These are phyloP conservation scores for Leccinum incarnatum DNA, from an alignment of 768 basidiomycete genomes.

Conservation along the genomic window DNA sequence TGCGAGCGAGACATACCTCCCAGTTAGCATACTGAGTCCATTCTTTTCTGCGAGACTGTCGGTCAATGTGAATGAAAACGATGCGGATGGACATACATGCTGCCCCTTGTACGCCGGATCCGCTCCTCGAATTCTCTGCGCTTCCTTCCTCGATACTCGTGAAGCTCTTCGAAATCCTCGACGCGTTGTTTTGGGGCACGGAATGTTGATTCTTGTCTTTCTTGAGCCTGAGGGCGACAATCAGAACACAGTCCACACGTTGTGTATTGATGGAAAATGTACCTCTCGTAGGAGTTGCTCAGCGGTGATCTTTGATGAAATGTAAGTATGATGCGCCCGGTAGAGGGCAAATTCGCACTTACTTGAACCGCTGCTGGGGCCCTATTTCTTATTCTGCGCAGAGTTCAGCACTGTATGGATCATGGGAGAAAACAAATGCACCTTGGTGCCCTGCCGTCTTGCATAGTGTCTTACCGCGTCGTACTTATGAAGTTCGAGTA, in stretches of 20 bases:
- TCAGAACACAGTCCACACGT: background rate
- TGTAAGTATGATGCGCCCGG: constrained; percentile 11
- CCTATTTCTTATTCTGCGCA: constrained; percentile 86
- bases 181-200: constrained; percentile 93
- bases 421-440: constrained; percentile 27
- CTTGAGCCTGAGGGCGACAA: constrained; percentile 70
- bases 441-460: constrained; percentile 81
- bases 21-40: constrained; percentile 86
- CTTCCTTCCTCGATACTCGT: constrained; percentile 90
- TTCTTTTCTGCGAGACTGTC: constrained; percentile 57
- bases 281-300: constrained; percentile 97
- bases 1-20: constrained; percentile 51
- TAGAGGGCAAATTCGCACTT: constrained; percentile 20
- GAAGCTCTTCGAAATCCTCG: constrained; percentile 89
- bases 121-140: constrained; percentile 94
- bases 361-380: constrained; percentile 94
- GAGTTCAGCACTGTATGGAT: constrained; percentile 1
- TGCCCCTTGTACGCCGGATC: constrained; percentile 73
- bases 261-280: constrained; percentile 10
- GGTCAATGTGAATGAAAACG: background rate
- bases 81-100: constrained; percentile 53
- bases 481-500: background rate
- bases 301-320: constrained; percentile 77
- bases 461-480: constrained; percentile 42
- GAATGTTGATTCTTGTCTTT: constrained; percentile 89